phyloP scores from a whole-genome alignment of 495 filamentous ascomycete species.

The Neurospora tetrasperma region DNA sequence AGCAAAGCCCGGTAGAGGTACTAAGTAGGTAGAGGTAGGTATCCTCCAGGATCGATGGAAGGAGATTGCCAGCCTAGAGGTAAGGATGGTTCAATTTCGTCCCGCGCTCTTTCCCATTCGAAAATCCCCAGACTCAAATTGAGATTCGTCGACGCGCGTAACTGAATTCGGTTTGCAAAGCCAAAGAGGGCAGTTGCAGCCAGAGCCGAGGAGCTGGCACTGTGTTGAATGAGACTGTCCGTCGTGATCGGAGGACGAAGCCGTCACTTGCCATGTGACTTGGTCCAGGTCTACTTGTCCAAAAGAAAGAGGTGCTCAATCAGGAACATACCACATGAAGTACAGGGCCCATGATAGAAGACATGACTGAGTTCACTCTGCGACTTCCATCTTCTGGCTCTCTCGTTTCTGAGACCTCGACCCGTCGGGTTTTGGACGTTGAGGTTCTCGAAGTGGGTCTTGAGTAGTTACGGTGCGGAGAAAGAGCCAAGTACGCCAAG shows the following conservation, averaged over 20 bases:
- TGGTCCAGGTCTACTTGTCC: neutral
- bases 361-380: neutral
- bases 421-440: neutral
- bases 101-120: neutral
- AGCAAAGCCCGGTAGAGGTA: neutral
- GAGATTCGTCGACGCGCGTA: neutral
- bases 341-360: neutral
- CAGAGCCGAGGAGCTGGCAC: neutral
- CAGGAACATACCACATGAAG: neutral
- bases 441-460: neutral
- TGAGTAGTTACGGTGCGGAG: neutral
- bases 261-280: neutral
- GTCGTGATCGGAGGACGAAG: neutral
- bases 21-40: no score
- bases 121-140: neutral
- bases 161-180: neutral
- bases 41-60: neutral
- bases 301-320: neutral
- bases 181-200: neutral
- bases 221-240: neutral
- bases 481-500: neutral
- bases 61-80: neutral
- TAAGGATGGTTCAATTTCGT: neutral
- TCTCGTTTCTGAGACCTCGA: neutral
- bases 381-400: neutral